Base-by-base conservation (phyloP, 768 basidiomycete species). In the Pleurotus salmoneostramineus region DNA sequence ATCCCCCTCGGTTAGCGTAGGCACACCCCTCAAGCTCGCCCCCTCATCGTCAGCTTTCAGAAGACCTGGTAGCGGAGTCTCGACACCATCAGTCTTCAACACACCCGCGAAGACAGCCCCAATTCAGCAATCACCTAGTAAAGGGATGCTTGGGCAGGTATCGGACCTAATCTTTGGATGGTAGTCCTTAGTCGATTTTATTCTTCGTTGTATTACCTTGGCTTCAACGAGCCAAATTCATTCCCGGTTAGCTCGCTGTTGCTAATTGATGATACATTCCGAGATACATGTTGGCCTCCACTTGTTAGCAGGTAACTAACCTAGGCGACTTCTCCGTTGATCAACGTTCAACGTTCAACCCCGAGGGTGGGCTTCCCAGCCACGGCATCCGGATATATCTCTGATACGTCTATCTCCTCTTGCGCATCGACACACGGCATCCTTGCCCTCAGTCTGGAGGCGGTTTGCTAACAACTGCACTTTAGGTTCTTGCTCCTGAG, bases 101-200 rank as follows among this genome's bases (percentile, higher is more conserved):
- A 54, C 61, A 14, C 43, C 54, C 32, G 58, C 50, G 17, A 48
- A 42, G 37, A 32, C 35, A 32, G 36, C 32, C 56, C 54, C 48
- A 55, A 31, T 56, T 35, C 42, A 56, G 63, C 68, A 72, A 44
- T 70, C 71, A 4, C 76, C 80, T 6, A 79, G 65, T 60, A 91
- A 84, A 66, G 79, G 85, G 5, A 65, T 91, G 62, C 60, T 91
- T 10, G 88, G 88, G 11, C 88, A 89, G 69, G 83, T 92, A 54
- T 85, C 87, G 10, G 90, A 93, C 74, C 67, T 91, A 61, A 85
- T 93, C 49, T 92, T 91, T 66, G 89, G 89, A 12, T 92, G 89
- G 89, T 92, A 83, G 73, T 11, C 14, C 21, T 27, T 27, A 27
- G 15, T 27, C 52, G 34, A 42, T 55, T 11, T 14, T 55, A 11